Base-by-base conservation (phyloP, 768 basidiomycete genomes). In the Psilocybe subaeruginosa region DNA sequence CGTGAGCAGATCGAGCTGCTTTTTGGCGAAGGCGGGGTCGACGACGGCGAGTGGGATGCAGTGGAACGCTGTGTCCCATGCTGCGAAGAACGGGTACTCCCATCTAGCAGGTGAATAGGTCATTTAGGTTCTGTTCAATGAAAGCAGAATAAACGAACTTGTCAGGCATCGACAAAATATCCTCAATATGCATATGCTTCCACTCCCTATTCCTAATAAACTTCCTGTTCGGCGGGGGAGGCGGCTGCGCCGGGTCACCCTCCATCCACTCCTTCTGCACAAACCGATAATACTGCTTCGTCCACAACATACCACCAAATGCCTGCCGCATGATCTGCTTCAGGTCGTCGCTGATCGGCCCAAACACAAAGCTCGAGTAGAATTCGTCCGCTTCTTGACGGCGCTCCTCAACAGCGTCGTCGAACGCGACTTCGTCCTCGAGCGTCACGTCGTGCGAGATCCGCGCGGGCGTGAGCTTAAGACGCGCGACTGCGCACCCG, bases 21-120 rank as follows among this genome's bases (percentile, higher is more conserved):
- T 96, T 81, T 99, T 99, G 23, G 97, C 96, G 69, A 97, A 99
- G 0, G 87, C 80, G 1, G 97, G 90, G 70, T 99, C 97, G 31
- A 99, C 92, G 64, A 99, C 86, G 9, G 97, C 97, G 12, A 99
- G 85, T 0, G 97, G 97, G 65, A 99, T 95, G 69, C 97, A 98
- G 71, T 99, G 97, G 82, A 99, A 99, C n/a, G 97, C 97, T 0
- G 91, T 95, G 73, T 97, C 93, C 94, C 94, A 97, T 53, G 96
- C 96, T 0, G 97, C 96, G 69, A 99, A 99, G 83, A 97, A 99
- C 0, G 97, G 97, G 73, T 99, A 99, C 76, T 99, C 97, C 97
- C 97, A 93, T 73, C 90, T 92, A 52, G 23, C 2, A 23, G 23
- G 23, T 23, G 23, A 23, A 23, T 23, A 23, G 23, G 2, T 2